Evolutionary conservation across 257 asterid genomes (phyloP).

Genomic region (Capsicum baccatum): DNA sequence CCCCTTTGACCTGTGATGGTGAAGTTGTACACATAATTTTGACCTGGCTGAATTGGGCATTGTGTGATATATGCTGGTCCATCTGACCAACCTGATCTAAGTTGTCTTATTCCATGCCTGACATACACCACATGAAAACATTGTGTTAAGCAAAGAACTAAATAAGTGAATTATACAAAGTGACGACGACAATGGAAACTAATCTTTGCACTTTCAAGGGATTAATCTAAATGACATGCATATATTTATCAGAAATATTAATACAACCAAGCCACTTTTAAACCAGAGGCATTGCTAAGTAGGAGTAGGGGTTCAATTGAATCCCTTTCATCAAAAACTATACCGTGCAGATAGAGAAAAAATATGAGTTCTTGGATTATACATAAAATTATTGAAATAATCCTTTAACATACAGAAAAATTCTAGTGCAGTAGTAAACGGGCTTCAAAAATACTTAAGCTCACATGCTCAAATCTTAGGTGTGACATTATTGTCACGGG

Average conservation of each 20-base stretch:
- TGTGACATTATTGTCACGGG: neutral
- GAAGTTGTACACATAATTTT: constrained; percentile 60
- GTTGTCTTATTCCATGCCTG: constrained; percentile 80
- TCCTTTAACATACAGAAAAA: neutral
- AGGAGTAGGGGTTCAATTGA: neutral
- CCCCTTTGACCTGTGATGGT: constrained; percentile 73
- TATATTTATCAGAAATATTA: neutral
- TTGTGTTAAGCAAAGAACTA: neutral
- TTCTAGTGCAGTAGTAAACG: neutral
- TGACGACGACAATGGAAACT: neutral
- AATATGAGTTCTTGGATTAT: neutral
- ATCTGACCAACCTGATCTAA: constrained; percentile 74
- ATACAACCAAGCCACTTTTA: neutral
- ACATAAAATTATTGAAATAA: neutral
- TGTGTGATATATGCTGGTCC: constrained; percentile 81
- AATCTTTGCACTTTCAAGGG: neutral
- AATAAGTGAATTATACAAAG: neutral
- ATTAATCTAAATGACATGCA: neutral
- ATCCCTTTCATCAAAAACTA: neutral
- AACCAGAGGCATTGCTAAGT: neutral
- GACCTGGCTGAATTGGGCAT: constrained; percentile 75
- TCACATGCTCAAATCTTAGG: neutral
- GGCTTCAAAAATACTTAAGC: neutral
- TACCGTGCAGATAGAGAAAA: neutral
- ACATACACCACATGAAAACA: neutral